These are phyloP conservation scores for Trypanosoma brucei DNA, from an alignment of 208 protist species.

Conservation along the genomic window DNA sequence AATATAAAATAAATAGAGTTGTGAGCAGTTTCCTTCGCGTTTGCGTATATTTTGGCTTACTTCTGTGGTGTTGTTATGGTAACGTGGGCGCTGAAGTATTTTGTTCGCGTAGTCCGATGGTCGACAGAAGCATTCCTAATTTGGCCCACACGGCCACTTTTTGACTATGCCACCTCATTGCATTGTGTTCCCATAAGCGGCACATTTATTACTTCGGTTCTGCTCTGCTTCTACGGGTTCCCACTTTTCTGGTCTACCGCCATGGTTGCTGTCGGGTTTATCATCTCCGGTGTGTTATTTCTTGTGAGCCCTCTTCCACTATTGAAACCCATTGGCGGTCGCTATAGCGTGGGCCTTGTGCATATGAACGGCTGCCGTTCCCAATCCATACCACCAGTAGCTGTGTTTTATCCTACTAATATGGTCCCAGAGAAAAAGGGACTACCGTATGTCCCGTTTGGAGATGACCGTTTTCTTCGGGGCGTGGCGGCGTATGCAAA, in stretches of 20 bases:
- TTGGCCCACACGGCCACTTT: conserved; percentile 2
- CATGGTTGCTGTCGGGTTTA: conserved; percentile 15
- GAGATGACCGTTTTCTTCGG: conserved; percentile 45
- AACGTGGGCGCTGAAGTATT: neutral
- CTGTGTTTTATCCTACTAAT: conserved; percentile 62
- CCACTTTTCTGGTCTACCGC: conserved; percentile 1
- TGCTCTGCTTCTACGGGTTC: neutral
- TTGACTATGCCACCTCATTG: conserved; percentile 17
- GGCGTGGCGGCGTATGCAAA: conserved; percentile 50
- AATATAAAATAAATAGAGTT: no score
- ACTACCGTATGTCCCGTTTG: conserved; percentile 52
- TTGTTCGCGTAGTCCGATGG: neutral
- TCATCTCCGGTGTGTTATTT: conserved; percentile 23
- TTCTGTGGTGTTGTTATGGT: neutral
- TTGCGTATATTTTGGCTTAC: no score
- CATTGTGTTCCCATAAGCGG: conserved; percentile 15
- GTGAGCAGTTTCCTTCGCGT: no score
- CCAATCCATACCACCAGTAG: conserved; percentile 45
- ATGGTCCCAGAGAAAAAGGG: conserved; percentile 3
- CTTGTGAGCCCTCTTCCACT: conserved; percentile 37
- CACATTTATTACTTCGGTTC: neutral
- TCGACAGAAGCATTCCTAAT: conserved; percentile 10
- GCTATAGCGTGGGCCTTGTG: conserved; percentile 37
- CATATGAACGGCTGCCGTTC: conserved; percentile 28
- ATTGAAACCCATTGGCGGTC: conserved; percentile 44